Percentiles rank a stretch among this genome's conserved stretches.
Conservation (phyloP, 2,329 filamentous ascomycete species). For the Colletotrichum trifolii region DNA sequence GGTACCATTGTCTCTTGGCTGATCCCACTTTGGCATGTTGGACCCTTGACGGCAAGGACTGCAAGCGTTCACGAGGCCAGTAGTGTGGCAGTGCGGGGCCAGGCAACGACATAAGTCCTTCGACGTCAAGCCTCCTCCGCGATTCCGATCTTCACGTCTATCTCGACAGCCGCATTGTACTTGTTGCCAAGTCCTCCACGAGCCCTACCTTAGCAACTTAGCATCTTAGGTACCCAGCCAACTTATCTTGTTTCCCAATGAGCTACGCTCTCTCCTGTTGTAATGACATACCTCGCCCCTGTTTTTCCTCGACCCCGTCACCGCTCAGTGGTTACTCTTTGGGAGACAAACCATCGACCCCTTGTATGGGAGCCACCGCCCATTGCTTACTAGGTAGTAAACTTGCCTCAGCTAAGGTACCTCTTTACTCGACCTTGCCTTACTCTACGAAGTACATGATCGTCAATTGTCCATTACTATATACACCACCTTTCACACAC, state of each 20-base stretch:
- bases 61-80: constrained; percentile 35
- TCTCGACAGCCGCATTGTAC: constrained; percentile 32
- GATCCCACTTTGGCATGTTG: constrained; percentile 32
- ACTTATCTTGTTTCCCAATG: constrained; percentile 17
- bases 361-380: constrained; percentile 2
- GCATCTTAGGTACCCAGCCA: no score
- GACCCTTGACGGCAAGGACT: constrained; percentile 33
- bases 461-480: neutral
- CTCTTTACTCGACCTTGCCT: constrained; percentile 1
- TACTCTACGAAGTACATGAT: neutral
- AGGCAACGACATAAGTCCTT: constrained; percentile 33
- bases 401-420: neutral
- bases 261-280: constrained; percentile 12
- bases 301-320: constrained; percentile 15
- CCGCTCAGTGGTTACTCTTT: constrained; percentile 17
- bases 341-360: constrained; percentile 14
- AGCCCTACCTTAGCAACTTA: constrained; percentile 6
- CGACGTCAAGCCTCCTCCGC: constrained; percentile 36
- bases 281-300: constrained; percentile 27
- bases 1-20: constrained; percentile 31
- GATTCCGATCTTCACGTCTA: constrained; percentile 36
- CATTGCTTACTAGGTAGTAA: neutral
- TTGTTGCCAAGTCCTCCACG: constrained; percentile 33
- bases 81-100: constrained; percentile 37
- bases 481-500: constrained; percentile 19